phyloP scores from a whole-genome alignment of 1,139 yeast species.

The Magnusiomyces paraingens region DNA sequence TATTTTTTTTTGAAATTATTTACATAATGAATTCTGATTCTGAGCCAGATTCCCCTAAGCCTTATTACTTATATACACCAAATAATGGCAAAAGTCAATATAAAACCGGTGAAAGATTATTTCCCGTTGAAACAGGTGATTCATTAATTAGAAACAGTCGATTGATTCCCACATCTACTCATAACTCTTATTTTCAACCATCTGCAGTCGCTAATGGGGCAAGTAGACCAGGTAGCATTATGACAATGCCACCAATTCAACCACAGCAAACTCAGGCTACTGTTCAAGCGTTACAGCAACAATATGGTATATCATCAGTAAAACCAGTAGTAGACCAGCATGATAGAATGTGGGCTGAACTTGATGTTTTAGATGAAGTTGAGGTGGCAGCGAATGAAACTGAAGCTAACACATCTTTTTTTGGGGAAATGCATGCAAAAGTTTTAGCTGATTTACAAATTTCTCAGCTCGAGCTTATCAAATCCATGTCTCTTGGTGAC shows the following conservation, averaged over 20 bases:
- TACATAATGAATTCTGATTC: background rate
- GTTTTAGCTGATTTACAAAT: conserved; percentile 51
- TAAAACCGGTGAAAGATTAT: background rate
- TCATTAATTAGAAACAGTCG: background rate
- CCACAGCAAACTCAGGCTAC: background rate
- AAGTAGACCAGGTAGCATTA: conserved; percentile 1
- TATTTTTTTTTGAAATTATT: background rate
- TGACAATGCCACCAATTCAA: background rate
- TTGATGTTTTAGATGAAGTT: conserved; percentile 81
- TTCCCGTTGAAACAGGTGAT: background rate
- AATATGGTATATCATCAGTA: conserved; percentile 28
- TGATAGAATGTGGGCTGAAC: conserved; percentile 81
- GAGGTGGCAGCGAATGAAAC: conserved; percentile 56
- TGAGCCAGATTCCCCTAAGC: background rate
- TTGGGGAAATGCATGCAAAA: conserved; percentile 53
- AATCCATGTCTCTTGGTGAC: conserved; percentile 42
- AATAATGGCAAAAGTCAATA: background rate
- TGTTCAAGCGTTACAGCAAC: conserved; percentile 2
- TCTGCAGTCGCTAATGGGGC: background rate
- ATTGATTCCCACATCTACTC: background rate
- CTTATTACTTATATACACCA: background rate
- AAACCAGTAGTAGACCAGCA: conserved; percentile 37
- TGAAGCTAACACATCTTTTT: conserved; percentile 48
- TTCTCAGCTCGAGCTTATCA: conserved; percentile 56
- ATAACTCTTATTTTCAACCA: background rate